Evolutionary conservation across 129 eudicot genomes (phyloP).

Genomic region (Flaveria ramosissima): DNA sequence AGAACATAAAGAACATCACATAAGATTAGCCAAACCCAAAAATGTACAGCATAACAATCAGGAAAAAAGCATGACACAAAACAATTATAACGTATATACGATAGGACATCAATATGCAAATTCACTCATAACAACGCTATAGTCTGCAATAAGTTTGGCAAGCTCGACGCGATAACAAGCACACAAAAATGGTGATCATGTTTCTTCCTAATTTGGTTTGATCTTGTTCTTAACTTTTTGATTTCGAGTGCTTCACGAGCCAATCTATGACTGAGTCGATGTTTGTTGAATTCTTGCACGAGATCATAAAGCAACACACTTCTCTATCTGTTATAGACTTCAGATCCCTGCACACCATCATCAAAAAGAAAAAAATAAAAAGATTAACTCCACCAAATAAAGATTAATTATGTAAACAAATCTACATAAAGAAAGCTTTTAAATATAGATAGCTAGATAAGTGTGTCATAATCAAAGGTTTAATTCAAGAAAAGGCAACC

Average conservation of each 20-base stretch:
- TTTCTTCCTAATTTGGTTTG: slow-evolving; percentile 8
- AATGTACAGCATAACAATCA: slow-evolving; percentile 13
- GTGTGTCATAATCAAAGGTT: background rate
- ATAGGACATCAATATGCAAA: slow-evolving; percentile 23
- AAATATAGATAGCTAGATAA: background rate
- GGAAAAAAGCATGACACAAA: slow-evolving; percentile 13
- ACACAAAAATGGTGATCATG: slow-evolving; percentile 9
- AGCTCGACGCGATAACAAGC: slow-evolving; percentile 30
- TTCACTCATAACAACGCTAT: slow-evolving; percentile 29
- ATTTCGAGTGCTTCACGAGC: slow-evolving; percentile 49
- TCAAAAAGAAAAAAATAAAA: slow-evolving; percentile 34
- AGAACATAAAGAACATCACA: background rate
- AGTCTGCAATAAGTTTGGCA: slow-evolving; percentile 16
- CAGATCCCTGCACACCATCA: slow-evolving; percentile 74
- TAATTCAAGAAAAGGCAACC: background rate
- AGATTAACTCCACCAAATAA: slow-evolving; percentile 74
- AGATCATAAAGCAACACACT: slow-evolving; percentile 61
- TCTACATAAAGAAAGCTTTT: background rate
- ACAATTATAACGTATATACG: slow-evolving; percentile 7
- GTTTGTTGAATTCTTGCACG: slow-evolving; percentile 63
- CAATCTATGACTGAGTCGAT: slow-evolving; percentile 56
- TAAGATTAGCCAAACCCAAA: background rate
- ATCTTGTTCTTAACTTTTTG: slow-evolving; percentile 47
- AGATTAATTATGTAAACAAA: slow-evolving; percentile 46
- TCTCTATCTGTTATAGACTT: slow-evolving; percentile 57